Evolutionary conservation across 179 eudicot species (phyloP).

Genomic region (Heliamphora pulchella): DNA sequence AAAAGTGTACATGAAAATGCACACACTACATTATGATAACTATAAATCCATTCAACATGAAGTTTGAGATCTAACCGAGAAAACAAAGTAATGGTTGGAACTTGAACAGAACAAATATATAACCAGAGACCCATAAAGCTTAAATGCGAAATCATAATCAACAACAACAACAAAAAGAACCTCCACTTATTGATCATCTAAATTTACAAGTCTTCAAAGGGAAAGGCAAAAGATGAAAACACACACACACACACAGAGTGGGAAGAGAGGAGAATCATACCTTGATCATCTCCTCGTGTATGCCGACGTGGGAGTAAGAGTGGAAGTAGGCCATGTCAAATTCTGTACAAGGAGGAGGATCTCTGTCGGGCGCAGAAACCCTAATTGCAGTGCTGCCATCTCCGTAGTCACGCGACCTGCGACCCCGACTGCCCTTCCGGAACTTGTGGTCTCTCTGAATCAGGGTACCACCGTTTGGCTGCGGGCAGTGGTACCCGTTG

Average conservation of each 20-base stretch:
- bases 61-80: neutral
- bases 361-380: constrained; percentile 19
- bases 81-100: neutral
- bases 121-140: neutral
- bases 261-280: constrained; percentile 16
- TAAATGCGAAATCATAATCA: neutral
- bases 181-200: neutral
- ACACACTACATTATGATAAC: neutral
- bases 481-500: constrained; percentile 15
- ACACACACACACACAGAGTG: constrained; percentile 4
- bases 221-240: neutral
- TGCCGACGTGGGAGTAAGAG: constrained; percentile 89
- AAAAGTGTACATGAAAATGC: neutral
- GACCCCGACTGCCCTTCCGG: constrained; percentile 25
- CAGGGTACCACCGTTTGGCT: constrained; percentile 17
- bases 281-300: constrained; percentile 98
- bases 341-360: constrained; percentile 58
- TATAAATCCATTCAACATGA: neutral
- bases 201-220: neutral
- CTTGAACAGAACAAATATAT: neutral
- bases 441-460: constrained; percentile 11
- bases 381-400: constrained; percentile 20
- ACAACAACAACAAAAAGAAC: too few species aligned
- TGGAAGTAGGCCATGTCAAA: constrained; percentile 88
- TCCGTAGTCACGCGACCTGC: constrained; percentile 21